These are phyloP conservation scores for Acanthamoeba culbertsoni DNA, from an alignment of 208 protist species.

Conservation along the genomic window DNA sequence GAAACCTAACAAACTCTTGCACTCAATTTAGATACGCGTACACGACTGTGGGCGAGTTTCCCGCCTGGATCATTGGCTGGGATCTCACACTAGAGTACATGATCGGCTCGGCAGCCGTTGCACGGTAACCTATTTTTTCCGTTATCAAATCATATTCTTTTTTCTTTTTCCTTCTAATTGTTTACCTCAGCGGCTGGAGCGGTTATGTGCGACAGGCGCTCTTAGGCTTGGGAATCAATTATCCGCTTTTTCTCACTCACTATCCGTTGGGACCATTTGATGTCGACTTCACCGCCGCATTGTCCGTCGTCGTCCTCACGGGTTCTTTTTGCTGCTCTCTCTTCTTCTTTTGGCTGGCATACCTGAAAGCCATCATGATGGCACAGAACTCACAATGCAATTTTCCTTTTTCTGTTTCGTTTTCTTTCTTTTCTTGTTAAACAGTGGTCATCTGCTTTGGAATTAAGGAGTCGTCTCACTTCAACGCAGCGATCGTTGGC, in stretches of 20 bases:
- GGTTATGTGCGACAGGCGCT: constrained; percentile 30
- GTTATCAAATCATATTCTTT: neutral
- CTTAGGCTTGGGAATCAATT: neutral
- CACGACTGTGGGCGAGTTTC: constrained; percentile 73
- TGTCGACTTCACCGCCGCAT: neutral
- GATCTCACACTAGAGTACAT: constrained; percentile 77
- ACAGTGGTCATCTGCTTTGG: constrained; percentile 62
- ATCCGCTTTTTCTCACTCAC: neutral
- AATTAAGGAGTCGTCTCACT: constrained; percentile 63
- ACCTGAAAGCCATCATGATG: too few species aligned
- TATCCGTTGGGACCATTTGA: neutral
- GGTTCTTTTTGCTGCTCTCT: neutral
- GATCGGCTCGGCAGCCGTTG: constrained; percentile 74
- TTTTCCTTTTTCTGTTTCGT: neutral
- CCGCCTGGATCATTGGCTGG: constrained; percentile 72
- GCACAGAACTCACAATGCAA: too few species aligned
- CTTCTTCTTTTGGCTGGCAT: neutral
- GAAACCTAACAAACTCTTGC: neutral
- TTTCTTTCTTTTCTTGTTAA: neutral
- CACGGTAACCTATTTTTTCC: constrained; percentile 17
- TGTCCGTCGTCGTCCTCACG: neutral
- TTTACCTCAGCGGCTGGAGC: neutral
- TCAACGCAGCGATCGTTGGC: constrained; percentile 73
- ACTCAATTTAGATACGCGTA: constrained; percentile 70
- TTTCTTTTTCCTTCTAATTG: constrained; percentile 60